These are phyloP conservation scores for Streptanthus diversifolius DNA, from an alignment of 345 rosid genomes.

Conservation along the genomic window DNA sequence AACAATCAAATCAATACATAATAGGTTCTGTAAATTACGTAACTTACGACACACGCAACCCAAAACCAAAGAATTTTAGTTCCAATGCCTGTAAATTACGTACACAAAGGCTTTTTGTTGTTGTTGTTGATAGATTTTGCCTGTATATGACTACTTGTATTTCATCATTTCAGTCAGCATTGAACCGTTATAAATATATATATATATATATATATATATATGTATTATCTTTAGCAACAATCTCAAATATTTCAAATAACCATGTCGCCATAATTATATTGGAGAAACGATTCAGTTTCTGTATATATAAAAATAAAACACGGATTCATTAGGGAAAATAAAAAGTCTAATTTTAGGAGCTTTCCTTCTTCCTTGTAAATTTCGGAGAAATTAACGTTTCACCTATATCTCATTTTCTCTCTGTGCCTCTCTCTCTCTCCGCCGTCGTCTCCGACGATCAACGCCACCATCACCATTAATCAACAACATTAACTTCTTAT, in stretches of 20 bases:
- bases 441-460: slow-evolving; percentile 36
- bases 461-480: slow-evolving; percentile 8
- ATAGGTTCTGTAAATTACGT: no score
- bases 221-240: background rate
- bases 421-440: slow-evolving; percentile 25
- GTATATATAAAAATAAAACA: slow-evolving; percentile 6
- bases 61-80: no score
- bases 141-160: background rate
- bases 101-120: rapidly evolving
- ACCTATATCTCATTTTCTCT: slow-evolving; percentile 26
- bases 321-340: background rate
- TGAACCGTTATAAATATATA: background rate
- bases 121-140: no score
- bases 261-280: background rate
- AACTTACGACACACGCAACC: no score
- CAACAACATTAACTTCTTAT: background rate
- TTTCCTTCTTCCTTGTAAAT: slow-evolving; percentile 22
- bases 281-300: background rate
- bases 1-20: no score
- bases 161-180: background rate
- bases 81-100: background rate
- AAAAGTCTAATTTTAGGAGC: slow-evolving; percentile 10
- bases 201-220: background rate
- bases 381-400: slow-evolving; percentile 35
- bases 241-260: background rate